Evolutionary conservation across 2,329 filamentous ascomycete species (phyloP).

Genomic region (Colletotrichum ledebouriae): DNA sequence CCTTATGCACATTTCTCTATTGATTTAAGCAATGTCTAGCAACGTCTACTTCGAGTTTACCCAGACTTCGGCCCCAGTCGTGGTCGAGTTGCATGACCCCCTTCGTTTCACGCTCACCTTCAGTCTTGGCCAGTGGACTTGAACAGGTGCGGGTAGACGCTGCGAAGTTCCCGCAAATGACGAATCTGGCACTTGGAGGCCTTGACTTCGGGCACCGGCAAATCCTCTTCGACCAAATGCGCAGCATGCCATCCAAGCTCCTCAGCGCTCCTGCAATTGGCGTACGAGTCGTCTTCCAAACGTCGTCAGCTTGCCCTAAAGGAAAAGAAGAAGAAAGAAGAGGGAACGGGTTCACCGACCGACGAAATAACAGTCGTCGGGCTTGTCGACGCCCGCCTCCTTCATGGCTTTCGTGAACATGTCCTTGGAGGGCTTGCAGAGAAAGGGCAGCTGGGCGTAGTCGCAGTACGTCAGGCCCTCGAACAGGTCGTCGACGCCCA

Average conservation of each 20-base stretch:
- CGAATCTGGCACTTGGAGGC: conserved; percentile 82
- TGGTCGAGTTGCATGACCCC: too few relatives aligned
- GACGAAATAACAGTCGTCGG: conserved; percentile 89
- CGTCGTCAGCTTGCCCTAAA: not conserved
- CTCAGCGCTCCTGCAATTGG: conserved; percentile 83
- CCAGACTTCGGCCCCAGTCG: too few relatives aligned
- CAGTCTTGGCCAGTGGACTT: conserved; percentile 60
- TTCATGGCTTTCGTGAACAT: conserved; percentile 93
- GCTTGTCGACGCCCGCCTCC: conserved; percentile 78
- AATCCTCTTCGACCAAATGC: conserved; percentile 85
- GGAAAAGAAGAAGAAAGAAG: not conserved
- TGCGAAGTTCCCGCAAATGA: conserved; percentile 80
- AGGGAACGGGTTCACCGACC: conserved; percentile 63
- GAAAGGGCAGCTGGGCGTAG: conserved; percentile 78
- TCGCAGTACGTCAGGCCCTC: conserved; percentile 97
- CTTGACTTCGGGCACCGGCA: conserved; percentile 71
- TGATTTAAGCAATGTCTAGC: too few relatives aligned
- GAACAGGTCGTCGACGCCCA: conserved; percentile 89
- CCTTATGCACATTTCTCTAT: too few relatives aligned
- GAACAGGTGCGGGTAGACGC: conserved; percentile 87
- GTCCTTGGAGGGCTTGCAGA: conserved; percentile 87
- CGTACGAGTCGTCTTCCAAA: conserved; percentile 81
- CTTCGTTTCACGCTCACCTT: not conserved
- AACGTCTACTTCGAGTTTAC: too few relatives aligned
- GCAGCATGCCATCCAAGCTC: conserved; percentile 87